Evolutionary conservation across 176 grass and related monocot species (phyloP), one percentile per base, ranked within the genome.

Genomic region (Carex pumila): DNA sequence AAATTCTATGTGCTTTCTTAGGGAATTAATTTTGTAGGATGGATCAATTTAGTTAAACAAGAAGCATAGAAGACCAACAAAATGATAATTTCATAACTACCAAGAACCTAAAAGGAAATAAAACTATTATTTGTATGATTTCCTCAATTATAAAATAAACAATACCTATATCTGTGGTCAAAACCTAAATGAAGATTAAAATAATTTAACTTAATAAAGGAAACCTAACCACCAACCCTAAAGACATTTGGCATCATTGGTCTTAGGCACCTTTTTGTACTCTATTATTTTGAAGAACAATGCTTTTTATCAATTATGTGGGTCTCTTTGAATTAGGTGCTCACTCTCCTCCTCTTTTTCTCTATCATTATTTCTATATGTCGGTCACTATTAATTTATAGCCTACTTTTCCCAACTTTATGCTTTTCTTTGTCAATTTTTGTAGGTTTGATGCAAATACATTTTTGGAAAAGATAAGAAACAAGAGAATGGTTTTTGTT

Each of bases 401-500:
- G 18, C 79, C 3, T 34, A 4, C 58, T 62, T 75, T 30, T 13
- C n/a, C 36, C 65, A 62, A 61, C 8, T 55, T 25, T 71, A 53
- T 19, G 5, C 15, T 71, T 67, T n/a, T 64, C 12, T 59, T 19
- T 82, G 12, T 66, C 3, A 4, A 53, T 52, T n/a, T 49, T 49
- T 89, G 85, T 91, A 99, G 96, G 80, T 99, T 99, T 37, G 77
- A 95, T 53, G 87, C 89, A 7, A 89, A 65, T 19, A 74, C 59
- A 32, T 56, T 99, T 53, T 91, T 99, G 22, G 87, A 91, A 49
- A 90, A 82, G 21, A 84, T 99, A 7, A 93, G 85, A 50, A 90
- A 88, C 59, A 95, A 95, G 76, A 95, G 93, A 58, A 18, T 95
- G 83, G 89, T 99, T 31, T 99, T 93, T 43, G 96, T 99, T 21